Evolutionary conservation across 257 asterid genomes (phyloP).

Genomic region (Coffea canephora): DNA sequence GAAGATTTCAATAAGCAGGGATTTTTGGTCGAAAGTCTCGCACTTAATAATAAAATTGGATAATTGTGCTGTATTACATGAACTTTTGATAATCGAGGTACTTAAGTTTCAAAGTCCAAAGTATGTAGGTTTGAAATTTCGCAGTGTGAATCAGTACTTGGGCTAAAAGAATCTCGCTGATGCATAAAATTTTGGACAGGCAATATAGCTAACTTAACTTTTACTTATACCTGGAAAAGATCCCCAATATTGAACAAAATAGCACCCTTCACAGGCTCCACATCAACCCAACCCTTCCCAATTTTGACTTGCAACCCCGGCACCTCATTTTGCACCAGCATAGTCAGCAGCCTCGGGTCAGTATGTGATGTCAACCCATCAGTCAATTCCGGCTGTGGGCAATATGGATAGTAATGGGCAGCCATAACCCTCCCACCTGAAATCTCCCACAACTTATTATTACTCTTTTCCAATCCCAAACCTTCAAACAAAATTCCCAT

Average conservation of each 20-base stretch:
- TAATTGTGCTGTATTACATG: too few relatives aligned
- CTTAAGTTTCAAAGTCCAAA: too few relatives aligned
- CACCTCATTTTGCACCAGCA: conserved; percentile 45
- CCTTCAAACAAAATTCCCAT: conserved; percentile 39
- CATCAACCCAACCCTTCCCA: conserved; percentile 40
- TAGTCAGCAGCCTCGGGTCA: conserved; percentile 36
- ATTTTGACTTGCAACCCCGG: conserved; percentile 44
- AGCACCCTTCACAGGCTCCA: conserved; percentile 41
- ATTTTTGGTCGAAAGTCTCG: too few relatives aligned
- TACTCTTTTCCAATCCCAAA: conserved; percentile 25
- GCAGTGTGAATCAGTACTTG: too few relatives aligned
- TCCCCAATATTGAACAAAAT: conserved; percentile 45
- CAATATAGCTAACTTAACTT: too few relatives aligned
- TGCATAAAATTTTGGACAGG: too few relatives aligned
- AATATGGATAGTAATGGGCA: conserved; percentile 41
- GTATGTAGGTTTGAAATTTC: too few relatives aligned
- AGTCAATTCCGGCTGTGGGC: conserved; percentile 46
- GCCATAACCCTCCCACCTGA: conserved; percentile 34
- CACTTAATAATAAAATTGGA: too few relatives aligned
- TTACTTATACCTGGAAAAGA: conserved; percentile 36
- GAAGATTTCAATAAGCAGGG: too few relatives aligned
- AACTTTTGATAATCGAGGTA: too few relatives aligned
- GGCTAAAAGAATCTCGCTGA: too few relatives aligned
- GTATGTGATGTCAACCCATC: conserved; percentile 37
- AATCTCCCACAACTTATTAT: conserved; percentile 30